Base-by-base conservation (phyloP, 2,329 filamentous ascomycete species). In the Calonectria leucothoes region DNA sequence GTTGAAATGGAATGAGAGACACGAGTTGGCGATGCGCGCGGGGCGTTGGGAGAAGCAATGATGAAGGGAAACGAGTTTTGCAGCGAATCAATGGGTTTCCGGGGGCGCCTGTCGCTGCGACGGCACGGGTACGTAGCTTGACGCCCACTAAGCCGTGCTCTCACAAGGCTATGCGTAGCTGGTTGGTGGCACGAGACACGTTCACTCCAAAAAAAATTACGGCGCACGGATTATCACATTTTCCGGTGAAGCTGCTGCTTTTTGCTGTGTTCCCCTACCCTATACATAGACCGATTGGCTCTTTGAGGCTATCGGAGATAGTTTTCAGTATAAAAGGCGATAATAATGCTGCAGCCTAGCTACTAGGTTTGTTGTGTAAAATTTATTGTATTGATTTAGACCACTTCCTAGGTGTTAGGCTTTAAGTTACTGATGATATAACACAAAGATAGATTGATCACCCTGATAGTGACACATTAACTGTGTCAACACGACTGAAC, bases 51-150 rank as follows among this genome's bases (percentile, higher is more conserved):
- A 70, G 52, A 49, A 64, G 49, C 55, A 66, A 66, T 66, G 68
- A 66, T 49, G 31, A 64, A 68, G 25, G 63, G 52, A 63, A 57
- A 67, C 48, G 63, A 67, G 55, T 70, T 74, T 73, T 74, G 68
- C 63, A 52, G 68, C 52, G 45, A 35, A 66, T 37, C 39, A 33
- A 70, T 55, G 66, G 29, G 39, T 70, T 66, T 57, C 70, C 45
- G 59, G 66, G 51, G 70, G 70, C 66, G n/a, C 66, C 70, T 66
- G 67, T 76, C 74, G 70, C 65, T 70, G 67, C 72, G 67, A 65
- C 63, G 70, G 52, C 31, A 66, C 37, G 65, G 64, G 70, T 68
- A 68, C 70, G 70, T 69, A 72, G 57, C 70, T 66, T 67, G 55
- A 72, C 63, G 70, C 70, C 69, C 65, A 64, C 65, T 69, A 59